Evolutionary conservation across 805 yeast genomes (phyloP).

Genomic region (Wickerhamiella sergipiensis): DNA sequence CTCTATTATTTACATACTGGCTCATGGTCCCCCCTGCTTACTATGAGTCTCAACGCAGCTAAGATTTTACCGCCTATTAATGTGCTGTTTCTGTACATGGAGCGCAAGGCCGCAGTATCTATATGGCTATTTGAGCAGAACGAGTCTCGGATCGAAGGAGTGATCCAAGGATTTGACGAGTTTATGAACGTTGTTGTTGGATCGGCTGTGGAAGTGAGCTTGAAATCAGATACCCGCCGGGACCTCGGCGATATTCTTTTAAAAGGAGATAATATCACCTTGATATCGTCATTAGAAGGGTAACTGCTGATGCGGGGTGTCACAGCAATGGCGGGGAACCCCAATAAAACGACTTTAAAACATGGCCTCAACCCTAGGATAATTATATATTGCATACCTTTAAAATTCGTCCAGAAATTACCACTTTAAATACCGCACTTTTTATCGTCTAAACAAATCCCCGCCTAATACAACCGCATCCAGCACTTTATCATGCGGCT

Average conservation of each 20-base stretch:
- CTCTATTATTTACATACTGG: too few relatives aligned
- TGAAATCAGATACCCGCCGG: conserved; percentile 36
- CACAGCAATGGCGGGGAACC: too few relatives aligned
- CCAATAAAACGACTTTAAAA: too few relatives aligned
- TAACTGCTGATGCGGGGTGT: conserved; percentile 5
- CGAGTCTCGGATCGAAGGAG: conserved; percentile 64
- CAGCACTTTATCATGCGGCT: conserved; percentile 48
- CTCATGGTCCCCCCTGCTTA: too few relatives aligned
- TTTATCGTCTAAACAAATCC: background rate
- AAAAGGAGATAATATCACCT: conserved; percentile 88
- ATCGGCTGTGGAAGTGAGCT: conserved; percentile 48
- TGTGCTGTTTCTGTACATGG: conserved; percentile 73
- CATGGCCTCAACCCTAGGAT: background rate
- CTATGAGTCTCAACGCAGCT: conserved; percentile 2
- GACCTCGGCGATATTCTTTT: conserved; percentile 45
- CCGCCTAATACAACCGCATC: conserved; percentile 40
- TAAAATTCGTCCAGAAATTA: too few relatives aligned
- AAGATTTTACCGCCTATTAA: conserved; percentile 82
- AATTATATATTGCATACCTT: background rate
- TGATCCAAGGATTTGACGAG: conserved; percentile 83
- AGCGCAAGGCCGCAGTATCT: conserved; percentile 63
- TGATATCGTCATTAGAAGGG: conserved; percentile 33
- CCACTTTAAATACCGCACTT: too few relatives aligned
- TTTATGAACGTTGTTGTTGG: conserved; percentile 76
- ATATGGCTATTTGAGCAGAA: conserved; percentile 88